Evolutionary conservation across 1,284 basidiomycete species (phyloP).

Genomic region (Ceratobasidium sp.): DNA sequence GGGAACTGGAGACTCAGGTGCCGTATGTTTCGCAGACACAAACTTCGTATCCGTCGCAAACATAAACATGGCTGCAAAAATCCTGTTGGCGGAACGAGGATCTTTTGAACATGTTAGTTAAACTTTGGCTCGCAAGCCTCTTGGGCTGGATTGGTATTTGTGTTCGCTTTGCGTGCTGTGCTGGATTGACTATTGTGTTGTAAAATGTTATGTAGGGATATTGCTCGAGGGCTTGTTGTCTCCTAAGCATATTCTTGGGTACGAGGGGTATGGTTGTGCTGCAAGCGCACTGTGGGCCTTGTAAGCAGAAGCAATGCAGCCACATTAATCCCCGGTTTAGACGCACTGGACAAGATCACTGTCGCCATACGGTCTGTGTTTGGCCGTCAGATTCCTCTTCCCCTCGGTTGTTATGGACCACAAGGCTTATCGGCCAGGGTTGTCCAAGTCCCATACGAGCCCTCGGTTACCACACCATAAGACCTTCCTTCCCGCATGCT

Average conservation of each 20-base stretch:
- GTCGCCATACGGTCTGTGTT: slow-evolving; percentile 3
- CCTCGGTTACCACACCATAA: slow-evolving; percentile 18
- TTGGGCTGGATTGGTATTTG: not conserved
- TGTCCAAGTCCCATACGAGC: slow-evolving; percentile 15
- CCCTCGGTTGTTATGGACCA: slow-evolving; percentile 6
- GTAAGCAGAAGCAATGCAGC: no score
- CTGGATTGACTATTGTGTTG: not conserved
- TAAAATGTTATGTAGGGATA: not conserved
- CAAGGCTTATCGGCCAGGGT: slow-evolving; percentile 28
- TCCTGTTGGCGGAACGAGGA: not conserved
- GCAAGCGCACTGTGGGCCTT: no score
- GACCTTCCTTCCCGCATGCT: slow-evolving; percentile 25
- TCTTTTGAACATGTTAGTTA: not conserved
- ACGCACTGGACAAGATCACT: not conserved
- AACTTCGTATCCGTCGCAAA: slow-evolving; percentile 3
- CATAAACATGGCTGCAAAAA: not conserved
- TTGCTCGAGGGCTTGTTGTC: not conserved
- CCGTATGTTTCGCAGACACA: slow-evolving; percentile 29
- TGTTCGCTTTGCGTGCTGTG: not conserved
- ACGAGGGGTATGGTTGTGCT: no score
- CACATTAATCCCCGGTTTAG: no score
- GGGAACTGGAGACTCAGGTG: slow-evolving; percentile 23
- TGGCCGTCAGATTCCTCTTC: not conserved
- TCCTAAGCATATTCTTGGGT: not conserved
- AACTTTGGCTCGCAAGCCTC: not conserved